Base-by-base conservation (phyloP, 2,329 filamentous ascomycete species). In the Ilyonectria destructans region DNA sequence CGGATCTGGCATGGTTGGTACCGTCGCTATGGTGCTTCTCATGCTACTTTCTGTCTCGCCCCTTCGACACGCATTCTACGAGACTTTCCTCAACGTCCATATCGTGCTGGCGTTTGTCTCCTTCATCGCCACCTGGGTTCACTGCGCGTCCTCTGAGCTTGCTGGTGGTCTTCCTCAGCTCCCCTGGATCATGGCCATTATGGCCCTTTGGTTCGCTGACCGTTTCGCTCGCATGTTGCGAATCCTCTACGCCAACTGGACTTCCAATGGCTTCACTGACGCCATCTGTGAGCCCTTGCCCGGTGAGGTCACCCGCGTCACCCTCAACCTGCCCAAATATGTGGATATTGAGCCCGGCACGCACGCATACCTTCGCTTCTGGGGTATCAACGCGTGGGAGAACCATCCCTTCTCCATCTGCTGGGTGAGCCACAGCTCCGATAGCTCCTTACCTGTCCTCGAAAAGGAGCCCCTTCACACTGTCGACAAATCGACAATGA, bases 31-130 rank as follows among this genome's bases (percentile, higher is more conserved):
- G 78, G 74, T 89, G 46, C 78, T 93, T 51, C 85, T 98, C 52
- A 77, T 93, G 61, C 76, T 97, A 58, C 85, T 92, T 31, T 92
- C 94, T 10, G 84, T 93, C 61, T 96, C 94, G 2, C 92, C 95
- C 0, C 78, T 99, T 58, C 91, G 96, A 69, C 96, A 98, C 81
- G 95, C 95, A 45, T 98, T 97, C 80, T 99, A 99, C 84, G 96
- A 99, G 83, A 97, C 94, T 1, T 99, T 99, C 83, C 88, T 98
- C 75, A 94, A 93, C 78, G 82, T 92, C 33, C 96, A 98, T 82
- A 95, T 97, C 74, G 80, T 93, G 43, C 83, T 97, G 58, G 94
- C 91, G 45, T 80, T 92, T 40, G 78, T 93, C 61, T 84, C 86
- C 55, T 88, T 98, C 58, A 85, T 89, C 64, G 91, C 91, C 75